Percentiles rank a stretch among this genome's conserved stretches.
These are phyloP conservation scores for Aspergillus bridgeri DNA, from an alignment of 495 filamentous ascomycete genomes.

Conservation along the genomic window DNA sequence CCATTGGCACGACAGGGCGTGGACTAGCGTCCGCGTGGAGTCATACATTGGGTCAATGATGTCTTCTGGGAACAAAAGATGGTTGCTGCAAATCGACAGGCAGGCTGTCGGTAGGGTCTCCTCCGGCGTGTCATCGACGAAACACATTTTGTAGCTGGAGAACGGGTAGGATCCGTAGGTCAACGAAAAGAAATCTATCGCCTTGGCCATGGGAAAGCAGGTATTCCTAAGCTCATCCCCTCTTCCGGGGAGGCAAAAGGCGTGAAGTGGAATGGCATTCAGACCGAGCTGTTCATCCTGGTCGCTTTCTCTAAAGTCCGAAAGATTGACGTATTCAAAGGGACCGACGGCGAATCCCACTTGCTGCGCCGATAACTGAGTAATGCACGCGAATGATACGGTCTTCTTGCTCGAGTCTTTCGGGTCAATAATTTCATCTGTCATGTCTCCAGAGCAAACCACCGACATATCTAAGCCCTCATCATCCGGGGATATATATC, in stretches of 20 bases:
- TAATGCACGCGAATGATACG: conserved; percentile 70
- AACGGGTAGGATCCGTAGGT: conserved; percentile 86
- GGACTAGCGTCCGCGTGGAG: conserved; percentile 70
- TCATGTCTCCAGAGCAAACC: conserved; percentile 82
- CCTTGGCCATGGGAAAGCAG: conserved; percentile 70
- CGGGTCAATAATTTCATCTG: conserved; percentile 74
- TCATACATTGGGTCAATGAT: conserved; percentile 80
- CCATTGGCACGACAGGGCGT: conserved; percentile 90
- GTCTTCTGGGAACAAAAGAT: conserved; percentile 76
- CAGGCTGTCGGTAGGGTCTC: conserved; percentile 75
- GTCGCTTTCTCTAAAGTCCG: conserved; percentile 82
- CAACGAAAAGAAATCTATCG: conserved; percentile 81
- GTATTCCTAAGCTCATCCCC: conserved; percentile 77
- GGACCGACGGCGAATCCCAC: conserved; percentile 90
- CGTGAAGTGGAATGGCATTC: conserved; percentile 79
- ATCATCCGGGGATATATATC: conserved; percentile 64
- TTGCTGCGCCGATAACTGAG: conserved; percentile 74
- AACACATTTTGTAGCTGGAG: conserved; percentile 83
- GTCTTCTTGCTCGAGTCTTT: conserved; percentile 74
- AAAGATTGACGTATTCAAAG: conserved; percentile 88
- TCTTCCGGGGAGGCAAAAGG: conserved; percentile 83
- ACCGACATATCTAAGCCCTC: conserved; percentile 82
- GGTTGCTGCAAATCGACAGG: conserved; percentile 81
- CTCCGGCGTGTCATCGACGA: conserved; percentile 78
- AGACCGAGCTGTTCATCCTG: conserved; percentile 85